phyloP scores from a whole-genome alignment of 805 yeast species.

The Nakazawaea molendinolei region DNA sequence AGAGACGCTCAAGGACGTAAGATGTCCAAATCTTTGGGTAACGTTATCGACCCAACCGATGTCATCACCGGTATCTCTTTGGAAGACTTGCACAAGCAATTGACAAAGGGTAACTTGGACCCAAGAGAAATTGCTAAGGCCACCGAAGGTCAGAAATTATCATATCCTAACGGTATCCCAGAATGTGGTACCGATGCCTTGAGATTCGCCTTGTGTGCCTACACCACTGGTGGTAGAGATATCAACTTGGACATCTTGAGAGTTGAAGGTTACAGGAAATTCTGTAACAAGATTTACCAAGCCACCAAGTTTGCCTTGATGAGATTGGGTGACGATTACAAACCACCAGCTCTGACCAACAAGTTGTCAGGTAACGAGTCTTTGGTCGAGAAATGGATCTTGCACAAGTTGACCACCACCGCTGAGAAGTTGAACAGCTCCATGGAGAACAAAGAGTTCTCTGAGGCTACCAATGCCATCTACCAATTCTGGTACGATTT shows the following conservation, averaged over 20 bases:
- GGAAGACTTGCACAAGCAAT: conserved; percentile 71
- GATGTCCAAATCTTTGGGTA: conserved; percentile 97
- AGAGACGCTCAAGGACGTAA: conserved; percentile 99
- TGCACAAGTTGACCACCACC: conserved; percentile 74
- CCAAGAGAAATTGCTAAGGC: conserved; percentile 86
- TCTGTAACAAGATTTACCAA: conserved; percentile 98
- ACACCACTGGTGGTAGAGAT: conserved; percentile 98
- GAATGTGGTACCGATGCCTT: conserved; percentile 99
- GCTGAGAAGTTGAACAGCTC: conserved; percentile 56
- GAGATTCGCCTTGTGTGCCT: conserved; percentile 96
- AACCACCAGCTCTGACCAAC: conserved; percentile 59
- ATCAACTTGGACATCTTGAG: conserved; percentile 92
- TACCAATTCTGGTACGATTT: conserved; percentile 95
- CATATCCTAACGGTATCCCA: conserved; percentile 96
- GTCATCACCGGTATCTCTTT: conserved; percentile 85
- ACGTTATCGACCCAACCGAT: conserved; percentile 93
- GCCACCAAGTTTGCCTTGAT: conserved; percentile 95
- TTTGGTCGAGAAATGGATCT: conserved; percentile 94
- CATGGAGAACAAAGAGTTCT: conserved; percentile 82
- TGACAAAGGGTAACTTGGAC: conserved; percentile 78
- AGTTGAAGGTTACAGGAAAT: conserved; percentile 98
- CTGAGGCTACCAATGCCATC: conserved; percentile 77
- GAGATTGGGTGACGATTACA: conserved; percentile 84
- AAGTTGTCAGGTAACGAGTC: conserved; percentile 70
- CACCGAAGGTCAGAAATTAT: conserved; percentile 74